These are phyloP conservation scores for Termitomyces sp. DNA, from an alignment of 768 basidiomycete species.

Conservation along the genomic window DNA sequence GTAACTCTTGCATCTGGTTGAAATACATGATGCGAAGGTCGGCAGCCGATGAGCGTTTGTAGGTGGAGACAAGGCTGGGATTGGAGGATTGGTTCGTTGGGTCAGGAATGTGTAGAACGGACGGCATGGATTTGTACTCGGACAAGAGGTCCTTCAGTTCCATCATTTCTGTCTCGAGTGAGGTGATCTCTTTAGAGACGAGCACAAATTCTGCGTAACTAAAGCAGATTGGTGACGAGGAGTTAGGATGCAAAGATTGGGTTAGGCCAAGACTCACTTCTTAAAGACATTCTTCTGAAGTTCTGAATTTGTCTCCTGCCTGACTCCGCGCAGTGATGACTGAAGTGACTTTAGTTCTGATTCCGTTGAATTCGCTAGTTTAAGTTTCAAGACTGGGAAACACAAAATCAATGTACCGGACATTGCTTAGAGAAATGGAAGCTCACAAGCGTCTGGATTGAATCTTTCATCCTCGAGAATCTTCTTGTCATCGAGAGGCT, in stretches of 20 bases:
- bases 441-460: conserved; percentile 86
- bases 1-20: conserved; percentile 89
- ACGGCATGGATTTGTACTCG: conserved; percentile 96
- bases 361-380: conserved; percentile 87
- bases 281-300: conserved; percentile 93
- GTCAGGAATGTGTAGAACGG: conserved; percentile 86
- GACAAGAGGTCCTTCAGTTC: conserved; percentile 92
- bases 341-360: conserved; percentile 74
- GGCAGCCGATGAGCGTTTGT: conserved; percentile 86
- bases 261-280: conserved; percentile 48
- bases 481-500: conserved; percentile 57
- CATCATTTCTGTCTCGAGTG: conserved; percentile 95
- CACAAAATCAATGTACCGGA: conserved; percentile 7
- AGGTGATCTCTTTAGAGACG: conserved; percentile 95
- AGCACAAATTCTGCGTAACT: conserved; percentile 97
- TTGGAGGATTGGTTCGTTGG: conserved; percentile 56
- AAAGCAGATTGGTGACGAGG: not conserved
- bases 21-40: conserved; percentile 93
- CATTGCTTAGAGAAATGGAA: conserved; percentile 7
- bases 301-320: conserved; percentile 72
- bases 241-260: conserved; percentile 1
- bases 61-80: conserved; percentile 36
- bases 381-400: conserved; percentile 66
- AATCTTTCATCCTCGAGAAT: conserved; percentile 75
- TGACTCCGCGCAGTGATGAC: conserved; percentile 67